Percentiles rank a stretch among this genome's conserved stretches.
Evolutionary conservation across 2,329 filamentous ascomycete genomes (phyloP).

Genomic region (Phaeomoniella chlamydospora): DNA sequence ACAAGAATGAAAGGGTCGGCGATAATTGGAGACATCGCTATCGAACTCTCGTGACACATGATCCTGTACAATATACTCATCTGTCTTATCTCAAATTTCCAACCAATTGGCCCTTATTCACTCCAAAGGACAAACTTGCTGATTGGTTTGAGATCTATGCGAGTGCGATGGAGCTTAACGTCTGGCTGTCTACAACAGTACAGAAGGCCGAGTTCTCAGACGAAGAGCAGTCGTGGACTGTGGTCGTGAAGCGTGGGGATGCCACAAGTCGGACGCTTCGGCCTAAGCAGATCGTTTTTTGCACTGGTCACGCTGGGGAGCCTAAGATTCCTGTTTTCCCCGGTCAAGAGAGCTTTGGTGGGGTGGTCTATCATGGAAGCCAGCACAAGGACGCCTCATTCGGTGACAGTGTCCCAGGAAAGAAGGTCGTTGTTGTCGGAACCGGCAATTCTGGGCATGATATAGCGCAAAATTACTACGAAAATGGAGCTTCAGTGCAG

Average conservation of each 20-base stretch:
- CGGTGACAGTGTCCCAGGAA: conserved; percentile 19
- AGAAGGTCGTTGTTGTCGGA: conserved; percentile 33
- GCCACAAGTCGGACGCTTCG: conserved; percentile 14
- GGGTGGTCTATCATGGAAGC: conserved; percentile 28
- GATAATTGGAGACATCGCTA: conserved; percentile 39
- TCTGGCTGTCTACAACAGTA: conserved; percentile 27
- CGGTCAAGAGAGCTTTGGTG: conserved; percentile 25
- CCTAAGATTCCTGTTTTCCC: conserved; percentile 25
- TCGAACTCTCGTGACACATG: conserved; percentile 24
- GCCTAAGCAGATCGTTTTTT: conserved; percentile 32
- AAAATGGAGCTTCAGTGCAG: conserved; percentile 34
- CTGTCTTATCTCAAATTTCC: conserved; percentile 25
- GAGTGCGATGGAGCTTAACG: conserved; percentile 33
- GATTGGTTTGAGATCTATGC: conserved; percentile 35
- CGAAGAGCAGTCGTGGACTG: conserved; percentile 21
- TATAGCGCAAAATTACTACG: conserved; percentile 34
- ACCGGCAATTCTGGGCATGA: conserved; percentile 36
- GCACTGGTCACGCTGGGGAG: conserved; percentile 30
- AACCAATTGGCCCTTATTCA: conserved; percentile 26
- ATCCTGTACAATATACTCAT: conserved; percentile 23
- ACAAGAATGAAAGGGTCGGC: conserved; percentile 29
- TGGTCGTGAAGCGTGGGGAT: conserved; percentile 13
- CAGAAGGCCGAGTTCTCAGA: conserved; percentile 24
- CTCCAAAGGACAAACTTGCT: conserved; percentile 31
- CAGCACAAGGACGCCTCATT: conserved; percentile 25